These are phyloP conservation scores for Myxozyma geophila DNA, from an alignment of 805 yeast species.

Conservation along the genomic window DNA sequence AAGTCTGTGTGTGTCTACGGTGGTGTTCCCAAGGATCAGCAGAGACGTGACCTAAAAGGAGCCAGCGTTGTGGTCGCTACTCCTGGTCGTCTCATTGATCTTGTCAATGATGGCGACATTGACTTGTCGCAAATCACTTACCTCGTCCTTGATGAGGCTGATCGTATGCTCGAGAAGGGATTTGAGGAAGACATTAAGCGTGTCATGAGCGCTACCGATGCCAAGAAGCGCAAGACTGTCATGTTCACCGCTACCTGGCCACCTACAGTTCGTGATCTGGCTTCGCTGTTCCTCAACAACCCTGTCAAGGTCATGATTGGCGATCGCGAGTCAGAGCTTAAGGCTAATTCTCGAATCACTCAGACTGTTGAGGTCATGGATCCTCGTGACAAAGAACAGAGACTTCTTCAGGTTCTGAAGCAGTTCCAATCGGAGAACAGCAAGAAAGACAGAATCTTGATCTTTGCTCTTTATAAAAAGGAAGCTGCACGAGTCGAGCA, in stretches of 20 bases:
- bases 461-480: constrained; percentile 94
- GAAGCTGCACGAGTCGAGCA: constrained; percentile 93
- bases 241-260: constrained; percentile 99
- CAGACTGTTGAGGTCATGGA: constrained; percentile 94
- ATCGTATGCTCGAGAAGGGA: constrained; percentile 97
- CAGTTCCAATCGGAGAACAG: constrained; percentile 70
- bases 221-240: constrained; percentile 74
- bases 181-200: constrained; percentile 94
- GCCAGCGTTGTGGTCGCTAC: constrained; percentile 86
- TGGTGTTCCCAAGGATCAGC: constrained; percentile 96
- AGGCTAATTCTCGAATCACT: constrained; percentile 91
- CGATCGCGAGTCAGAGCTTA: constrained; percentile 80
- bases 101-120: constrained; percentile 84
- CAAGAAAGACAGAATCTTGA: constrained; percentile 78
- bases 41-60: constrained; percentile 69
- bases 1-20: constrained; percentile 89
- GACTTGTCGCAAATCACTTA: constrained; percentile 70
- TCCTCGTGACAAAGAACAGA: constrained; percentile 76
- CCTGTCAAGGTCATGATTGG: constrained; percentile 95
- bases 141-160: constrained; percentile 95
- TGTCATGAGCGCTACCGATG: constrained; percentile 67
- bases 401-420: constrained; percentile 69
- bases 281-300: constrained; percentile 72
- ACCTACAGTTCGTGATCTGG: constrained; percentile 93
- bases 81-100: constrained; percentile 95